phyloP scores from a whole-genome alignment of 2,329 filamentous ascomycete species.

The Alternaria panax region DNA sequence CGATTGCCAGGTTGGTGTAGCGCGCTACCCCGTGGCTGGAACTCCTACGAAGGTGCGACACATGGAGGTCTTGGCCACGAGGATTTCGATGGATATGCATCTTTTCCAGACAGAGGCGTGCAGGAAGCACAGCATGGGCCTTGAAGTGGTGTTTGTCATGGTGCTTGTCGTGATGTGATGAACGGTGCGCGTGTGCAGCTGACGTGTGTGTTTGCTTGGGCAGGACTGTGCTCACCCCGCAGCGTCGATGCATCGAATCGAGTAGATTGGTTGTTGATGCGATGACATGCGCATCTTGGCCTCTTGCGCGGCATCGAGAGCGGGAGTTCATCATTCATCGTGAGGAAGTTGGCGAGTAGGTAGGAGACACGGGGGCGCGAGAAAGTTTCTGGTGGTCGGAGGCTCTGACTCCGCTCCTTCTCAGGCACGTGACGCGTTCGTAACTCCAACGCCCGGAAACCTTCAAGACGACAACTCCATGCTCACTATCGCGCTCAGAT shows the following conservation, averaged over 20 bases:
- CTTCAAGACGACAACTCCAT: neutral
- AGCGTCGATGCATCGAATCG: neutral
- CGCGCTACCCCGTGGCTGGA: constrained; percentile 20
- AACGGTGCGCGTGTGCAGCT: constrained; percentile 25
- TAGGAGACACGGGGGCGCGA: neutral
- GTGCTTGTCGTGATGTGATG: constrained; percentile 28
- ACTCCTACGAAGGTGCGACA: constrained; percentile 45
- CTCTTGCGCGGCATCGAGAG: neutral
- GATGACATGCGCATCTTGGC: neutral
- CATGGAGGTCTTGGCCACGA: constrained; percentile 27
- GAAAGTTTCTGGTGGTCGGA: neutral
- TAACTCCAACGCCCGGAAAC: neutral
- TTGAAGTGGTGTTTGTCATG: constrained; percentile 22
- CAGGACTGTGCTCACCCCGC: constrained; percentile 6
- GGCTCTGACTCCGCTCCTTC: neutral
- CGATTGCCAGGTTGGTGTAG: constrained; percentile 24
- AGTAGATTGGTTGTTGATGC: neutral
- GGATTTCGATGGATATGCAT: constrained; percentile 8
- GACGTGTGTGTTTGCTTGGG: constrained; percentile 26
- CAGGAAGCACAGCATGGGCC: constrained; percentile 14
- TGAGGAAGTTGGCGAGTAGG: neutral
- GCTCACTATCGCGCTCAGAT: neutral
- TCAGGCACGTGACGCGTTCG: neutral
- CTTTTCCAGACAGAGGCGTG: constrained; percentile 12
- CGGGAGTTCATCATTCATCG: neutral